Evolutionary conservation across 306 rosid species (phyloP), one percentile per base, ranked within the genome.

Genomic region (Trifolium subterraneum): DNA sequence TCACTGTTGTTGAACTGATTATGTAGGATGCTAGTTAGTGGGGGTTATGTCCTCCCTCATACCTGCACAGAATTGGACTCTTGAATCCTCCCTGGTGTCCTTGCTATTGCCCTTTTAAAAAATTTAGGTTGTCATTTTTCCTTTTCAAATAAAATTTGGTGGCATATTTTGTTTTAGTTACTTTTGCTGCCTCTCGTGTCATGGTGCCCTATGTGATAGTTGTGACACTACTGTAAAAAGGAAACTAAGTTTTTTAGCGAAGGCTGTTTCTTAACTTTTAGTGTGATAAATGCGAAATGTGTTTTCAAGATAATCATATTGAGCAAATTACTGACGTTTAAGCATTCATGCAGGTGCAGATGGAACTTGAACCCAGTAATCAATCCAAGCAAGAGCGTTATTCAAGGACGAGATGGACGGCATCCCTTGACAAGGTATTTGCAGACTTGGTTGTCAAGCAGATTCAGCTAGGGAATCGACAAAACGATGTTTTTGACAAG

Each of bases 401-500:
- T n/a, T 92, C 93, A 3, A 89, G 97, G 86, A 92, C 97, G 31
- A 88, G 97, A 89, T 92, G 97, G 97, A 89, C 97, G 16, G 80
- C 97, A 47, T 74, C 92, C 42, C 96, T 92, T 20, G 96, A 92
- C 86, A 88, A 86, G 90, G 85, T 90, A 78, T 92, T 92, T 76
- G 93, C 97, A 7, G 96, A 92, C 64, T 78, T 92, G 88, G 92
- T 90, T 72, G 88, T 87, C 38, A 84, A 88, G 86, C 96, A 92
- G 74, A 92, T 90, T 81, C 98, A 90, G 59, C 75, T 87, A 29
- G 94, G 96, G 60, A 92, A 85, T 70, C 83, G 94, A 64, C 94
- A 90, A 25, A 92, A 92, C 83, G 88, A 88, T 70, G 84, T 87
- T 77, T 88, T 92, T 41, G 98, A 90, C 83, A 90, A 92, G 85